Percentiles rank a stretch among this genome's conserved stretches.
These are phyloP conservation scores for Talaromyces sp. DNA, from an alignment of 2,329 filamentous ascomycete species.

Conservation along the genomic window DNA sequence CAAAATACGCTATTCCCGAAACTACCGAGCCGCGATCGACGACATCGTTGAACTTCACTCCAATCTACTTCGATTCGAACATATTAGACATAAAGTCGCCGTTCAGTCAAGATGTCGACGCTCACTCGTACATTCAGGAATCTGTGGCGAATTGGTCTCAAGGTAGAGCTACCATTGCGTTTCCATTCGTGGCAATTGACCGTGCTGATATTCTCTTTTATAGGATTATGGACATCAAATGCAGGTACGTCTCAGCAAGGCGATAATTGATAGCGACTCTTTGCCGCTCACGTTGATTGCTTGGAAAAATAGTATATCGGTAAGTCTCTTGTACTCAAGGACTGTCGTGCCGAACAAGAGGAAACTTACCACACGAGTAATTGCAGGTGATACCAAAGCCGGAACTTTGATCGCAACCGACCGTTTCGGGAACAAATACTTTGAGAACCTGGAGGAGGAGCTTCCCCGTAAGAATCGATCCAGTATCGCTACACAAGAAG, in stretches of 20 bases:
- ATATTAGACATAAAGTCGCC: constrained; percentile 10
- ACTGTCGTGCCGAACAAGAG: not conserved
- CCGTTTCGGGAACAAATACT: constrained; percentile 95
- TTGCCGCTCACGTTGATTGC: not conserved
- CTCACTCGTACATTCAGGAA: constrained; percentile 81
- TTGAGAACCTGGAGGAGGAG: constrained; percentile 85
- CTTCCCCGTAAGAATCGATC: constrained; percentile 65
- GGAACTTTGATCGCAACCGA: constrained; percentile 81
- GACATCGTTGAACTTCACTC: constrained; percentile 21
- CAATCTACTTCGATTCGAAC: constrained; percentile 18
- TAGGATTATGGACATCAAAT: constrained; percentile 91
- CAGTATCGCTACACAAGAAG: not conserved
- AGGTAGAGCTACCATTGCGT: constrained; percentile 53
- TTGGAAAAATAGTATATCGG: constrained; percentile 40
- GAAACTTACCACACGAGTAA: constrained; percentile 10
- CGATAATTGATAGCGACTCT: constrained; percentile 1
- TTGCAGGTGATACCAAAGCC: constrained; percentile 87
- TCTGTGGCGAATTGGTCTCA: constrained; percentile 80
- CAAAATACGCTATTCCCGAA: constrained; percentile 26
- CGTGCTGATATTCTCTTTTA: constrained; percentile 40
- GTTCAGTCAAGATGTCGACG: constrained; percentile 72
- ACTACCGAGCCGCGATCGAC: constrained; percentile 24
- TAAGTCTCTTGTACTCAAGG: constrained; percentile 23
- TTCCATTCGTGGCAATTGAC: constrained; percentile 1
- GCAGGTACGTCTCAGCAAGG: constrained; percentile 59